Evolutionary conservation across 495 filamentous ascomycete genomes (phyloP).

Genomic region (Penicillium pancosmium): DNA sequence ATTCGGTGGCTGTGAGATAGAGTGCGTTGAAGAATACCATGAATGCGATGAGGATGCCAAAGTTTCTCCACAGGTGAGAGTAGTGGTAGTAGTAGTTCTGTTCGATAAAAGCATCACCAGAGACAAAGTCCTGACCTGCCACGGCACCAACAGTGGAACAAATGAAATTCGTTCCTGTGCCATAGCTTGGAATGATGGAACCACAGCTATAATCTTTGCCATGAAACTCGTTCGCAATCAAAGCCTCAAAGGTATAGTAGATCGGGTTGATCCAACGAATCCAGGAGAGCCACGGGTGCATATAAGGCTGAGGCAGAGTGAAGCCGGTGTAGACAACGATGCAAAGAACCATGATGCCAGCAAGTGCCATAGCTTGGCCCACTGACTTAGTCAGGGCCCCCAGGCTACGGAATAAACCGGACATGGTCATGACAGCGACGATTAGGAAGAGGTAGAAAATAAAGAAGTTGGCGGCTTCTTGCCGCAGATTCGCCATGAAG

Average conservation of each 20-base stretch:
- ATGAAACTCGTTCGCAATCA: slow-evolving; percentile 59
- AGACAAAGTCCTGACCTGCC: slow-evolving; percentile 50
- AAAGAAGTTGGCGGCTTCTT: slow-evolving; percentile 56
- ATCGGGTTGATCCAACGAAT: slow-evolving; percentile 46
- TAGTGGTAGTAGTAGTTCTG: slow-evolving; percentile 54
- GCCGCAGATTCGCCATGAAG: slow-evolving; percentile 53
- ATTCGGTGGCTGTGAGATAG: slow-evolving; percentile 41
- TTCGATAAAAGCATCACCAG: slow-evolving; percentile 54
- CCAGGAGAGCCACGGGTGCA: slow-evolving; percentile 52
- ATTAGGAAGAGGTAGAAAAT: slow-evolving; percentile 56
- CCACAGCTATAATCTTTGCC: slow-evolving; percentile 49
- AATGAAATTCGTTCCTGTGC: slow-evolving; percentile 43
- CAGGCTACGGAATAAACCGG: slow-evolving; percentile 45
- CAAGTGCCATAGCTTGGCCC: slow-evolving; percentile 45
- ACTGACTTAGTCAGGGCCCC: slow-evolving; percentile 41
- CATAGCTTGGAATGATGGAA: slow-evolving; percentile 41
- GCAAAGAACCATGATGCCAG: slow-evolving; percentile 43
- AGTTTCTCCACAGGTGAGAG: slow-evolving; percentile 63
- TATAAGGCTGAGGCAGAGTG: slow-evolving; percentile 40
- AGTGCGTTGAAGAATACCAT: slow-evolving; percentile 55
- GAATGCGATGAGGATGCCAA: slow-evolving; percentile 64
- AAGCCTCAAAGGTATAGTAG: slow-evolving; percentile 41
- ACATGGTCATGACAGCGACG: slow-evolving; percentile 54
- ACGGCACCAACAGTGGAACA: slow-evolving; percentile 54
- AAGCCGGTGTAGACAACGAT: slow-evolving; percentile 50